Conservation (phyloP, 108 stramenopile genomes). For the Discostella stelligeroides region DNA sequence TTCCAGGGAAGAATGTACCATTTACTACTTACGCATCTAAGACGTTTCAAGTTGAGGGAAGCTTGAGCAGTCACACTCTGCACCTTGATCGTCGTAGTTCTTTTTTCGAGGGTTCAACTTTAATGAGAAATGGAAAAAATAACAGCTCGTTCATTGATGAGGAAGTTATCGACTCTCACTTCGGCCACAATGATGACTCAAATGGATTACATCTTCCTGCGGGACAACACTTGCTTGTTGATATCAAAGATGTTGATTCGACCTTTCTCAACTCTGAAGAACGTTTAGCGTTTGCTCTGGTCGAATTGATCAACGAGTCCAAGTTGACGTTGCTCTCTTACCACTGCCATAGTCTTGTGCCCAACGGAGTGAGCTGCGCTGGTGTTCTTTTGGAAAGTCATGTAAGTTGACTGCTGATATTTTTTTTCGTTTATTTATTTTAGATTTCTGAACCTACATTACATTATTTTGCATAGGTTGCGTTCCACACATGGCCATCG, state of each 20-base stretch:
- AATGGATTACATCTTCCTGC: constrained; percentile 62
- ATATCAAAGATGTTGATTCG: constrained; percentile 70
- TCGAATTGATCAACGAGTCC: constrained; percentile 64
- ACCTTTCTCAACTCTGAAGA: constrained; percentile 72
- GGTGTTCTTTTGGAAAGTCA: constrained; percentile 76
- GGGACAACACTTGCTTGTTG: constrained; percentile 81
- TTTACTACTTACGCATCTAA: constrained; percentile 62
- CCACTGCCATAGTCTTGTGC: constrained; percentile 74
- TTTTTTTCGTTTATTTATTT: constrained; percentile 25
- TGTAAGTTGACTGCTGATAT: constrained; percentile 39
- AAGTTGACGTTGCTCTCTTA: constrained; percentile 74
- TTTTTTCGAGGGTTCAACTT: neutral
- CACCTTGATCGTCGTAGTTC: constrained; percentile 26
- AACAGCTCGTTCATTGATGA: neutral
- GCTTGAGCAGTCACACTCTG: constrained; percentile 11
- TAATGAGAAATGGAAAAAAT: neutral
- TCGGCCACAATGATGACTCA: constrained; percentile 6
- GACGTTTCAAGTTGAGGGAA: constrained; percentile 46
- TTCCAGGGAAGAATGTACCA: constrained; percentile 46
- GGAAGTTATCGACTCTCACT: constrained; percentile 8
- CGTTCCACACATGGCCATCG: constrained; percentile 85
- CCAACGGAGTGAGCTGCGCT: constrained; percentile 72
- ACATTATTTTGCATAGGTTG: constrained; percentile 23
- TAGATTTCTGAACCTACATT: neutral
- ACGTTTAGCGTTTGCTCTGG: constrained; percentile 66